These are phyloP conservation scores for Pythium rhizo-oryzae DNA, from an alignment of 352 stramenopile genomes.

Conservation along the genomic window DNA sequence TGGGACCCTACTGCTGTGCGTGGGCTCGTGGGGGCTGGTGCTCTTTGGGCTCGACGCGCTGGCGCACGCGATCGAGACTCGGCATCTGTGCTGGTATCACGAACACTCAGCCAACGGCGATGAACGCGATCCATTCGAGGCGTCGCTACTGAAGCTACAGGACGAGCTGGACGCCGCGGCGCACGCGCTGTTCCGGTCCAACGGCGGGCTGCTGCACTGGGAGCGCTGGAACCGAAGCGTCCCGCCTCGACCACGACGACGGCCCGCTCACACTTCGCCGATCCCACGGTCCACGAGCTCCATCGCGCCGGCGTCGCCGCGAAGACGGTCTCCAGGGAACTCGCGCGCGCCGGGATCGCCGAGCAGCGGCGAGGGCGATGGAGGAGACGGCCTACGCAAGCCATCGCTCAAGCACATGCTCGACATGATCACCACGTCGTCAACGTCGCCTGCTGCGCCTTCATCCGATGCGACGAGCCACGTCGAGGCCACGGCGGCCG, in stretches of 20 bases:
- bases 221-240: conserved; percentile 14
- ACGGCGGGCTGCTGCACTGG: conserved; percentile 44
- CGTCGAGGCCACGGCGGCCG: background rate
- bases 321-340: background rate
- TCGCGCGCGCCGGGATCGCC: background rate
- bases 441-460: background rate
- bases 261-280: background rate
- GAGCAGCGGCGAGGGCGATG: background rate
- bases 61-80: conserved; percentile 53
- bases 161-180: conserved; percentile 60
- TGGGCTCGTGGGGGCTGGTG: conserved; percentile 38
- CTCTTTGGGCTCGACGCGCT: conserved; percentile 56
- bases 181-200: conserved; percentile 52
- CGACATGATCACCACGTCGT: conserved; percentile 23
- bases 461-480: background rate
- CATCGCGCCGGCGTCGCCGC: conserved; percentile 6
- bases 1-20: too few relatives aligned
- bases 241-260: background rate
- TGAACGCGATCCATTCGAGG: conserved; percentile 49
- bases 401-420: conserved; percentile 27
- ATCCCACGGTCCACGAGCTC: conserved; percentile 15
- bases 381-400: conserved; percentile 7
- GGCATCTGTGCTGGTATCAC: background rate
- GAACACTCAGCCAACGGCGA: conserved; percentile 33
- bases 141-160: conserved; percentile 49